Base-by-base conservation (phyloP, 2,329 filamentous ascomycete genomes). In the Sclerotiophoma versabilis region DNA sequence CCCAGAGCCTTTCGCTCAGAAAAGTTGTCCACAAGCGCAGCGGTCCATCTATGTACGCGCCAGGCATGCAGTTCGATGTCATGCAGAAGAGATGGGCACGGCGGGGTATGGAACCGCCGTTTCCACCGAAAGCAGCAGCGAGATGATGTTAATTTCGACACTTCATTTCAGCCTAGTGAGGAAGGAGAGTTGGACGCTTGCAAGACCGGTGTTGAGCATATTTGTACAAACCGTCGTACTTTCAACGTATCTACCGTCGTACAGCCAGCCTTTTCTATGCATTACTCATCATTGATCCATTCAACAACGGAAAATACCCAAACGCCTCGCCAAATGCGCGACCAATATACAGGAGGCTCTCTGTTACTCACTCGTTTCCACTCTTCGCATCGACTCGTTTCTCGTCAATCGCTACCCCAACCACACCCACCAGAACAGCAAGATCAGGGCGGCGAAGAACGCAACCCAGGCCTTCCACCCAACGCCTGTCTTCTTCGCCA, bases 351-450 rank as follows among this genome's bases (percentile, higher is more conserved):
- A 19, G n/a, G 12, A 25, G 15, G 17, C 39, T 17, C 29, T 8
- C 2, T 17, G 11, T 8, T 8, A 27, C 8, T 15, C 9, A 4
- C 5, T 5, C 8, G 5, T 6, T 15, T 12, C 36, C 33, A 2
- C 11, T 14, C 8, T n/a, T 7, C 14, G 4, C 5, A 11, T 19
- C 25, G 17, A 22, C 9, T 26, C 30, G 8, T 20, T 33, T 26
- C 20, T 15, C 14, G 22, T n/a, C n/a, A n/a, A n/a, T n/a, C 4
- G 38, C 14, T 38, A 57, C 1, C 57, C 38, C 56, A 96, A 76
- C 93, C 93, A 97, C 54, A 98, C 93, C 75, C 93, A 99, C 64
- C 87, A 85, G 76, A 99, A 99, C 63, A 98, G 75, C 49, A 93
- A 72, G 59, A 89, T 85, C 15, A 98, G 91, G 29, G 87, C 90